Conservation (phyloP, 495 filamentous ascomycete genomes). For the Penicillium daleae region DNA sequence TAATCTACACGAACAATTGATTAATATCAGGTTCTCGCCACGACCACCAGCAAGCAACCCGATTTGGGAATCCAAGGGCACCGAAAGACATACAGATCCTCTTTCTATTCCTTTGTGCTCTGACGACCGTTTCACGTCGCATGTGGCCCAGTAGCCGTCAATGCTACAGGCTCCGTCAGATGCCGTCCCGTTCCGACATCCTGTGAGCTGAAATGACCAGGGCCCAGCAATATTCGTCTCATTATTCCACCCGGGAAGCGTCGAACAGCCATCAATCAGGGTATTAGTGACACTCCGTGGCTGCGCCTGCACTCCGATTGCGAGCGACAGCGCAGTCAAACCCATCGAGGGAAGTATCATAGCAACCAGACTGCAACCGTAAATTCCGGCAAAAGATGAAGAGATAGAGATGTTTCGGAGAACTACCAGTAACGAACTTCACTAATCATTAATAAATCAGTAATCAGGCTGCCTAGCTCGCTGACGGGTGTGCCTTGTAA, state of each 20-base stretch:
- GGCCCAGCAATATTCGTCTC: constrained; percentile 22
- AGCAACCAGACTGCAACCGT: not conserved
- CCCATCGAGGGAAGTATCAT: constrained; percentile 2
- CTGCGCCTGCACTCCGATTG: constrained; percentile 7
- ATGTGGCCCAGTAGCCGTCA: constrained; percentile 15
- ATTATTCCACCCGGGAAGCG: constrained; percentile 18
- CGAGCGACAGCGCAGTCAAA: not conserved
- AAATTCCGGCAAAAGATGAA: not conserved
- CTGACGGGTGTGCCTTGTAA: not conserved
- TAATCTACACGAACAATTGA: constrained; percentile 13
- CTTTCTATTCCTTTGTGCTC: constrained; percentile 16
- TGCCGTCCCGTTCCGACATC: constrained; percentile 12
- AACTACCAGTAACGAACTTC: not conserved
- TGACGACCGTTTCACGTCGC: constrained; percentile 14
- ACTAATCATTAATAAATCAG: not conserved
- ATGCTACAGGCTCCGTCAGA: constrained; percentile 5
- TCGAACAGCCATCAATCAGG: constrained; percentile 12
- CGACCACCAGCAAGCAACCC: not conserved
- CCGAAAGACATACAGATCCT: constrained; percentile 11
- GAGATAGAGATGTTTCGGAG: not conserved
- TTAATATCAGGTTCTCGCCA: not conserved
- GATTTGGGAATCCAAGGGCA: not conserved
- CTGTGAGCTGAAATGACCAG: constrained; percentile 13
- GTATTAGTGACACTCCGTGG: not conserved
- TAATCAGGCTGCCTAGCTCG: not conserved